phyloP scores from a whole-genome alignment of 306 rosid genomes.

The Acacia acuminata region DNA sequence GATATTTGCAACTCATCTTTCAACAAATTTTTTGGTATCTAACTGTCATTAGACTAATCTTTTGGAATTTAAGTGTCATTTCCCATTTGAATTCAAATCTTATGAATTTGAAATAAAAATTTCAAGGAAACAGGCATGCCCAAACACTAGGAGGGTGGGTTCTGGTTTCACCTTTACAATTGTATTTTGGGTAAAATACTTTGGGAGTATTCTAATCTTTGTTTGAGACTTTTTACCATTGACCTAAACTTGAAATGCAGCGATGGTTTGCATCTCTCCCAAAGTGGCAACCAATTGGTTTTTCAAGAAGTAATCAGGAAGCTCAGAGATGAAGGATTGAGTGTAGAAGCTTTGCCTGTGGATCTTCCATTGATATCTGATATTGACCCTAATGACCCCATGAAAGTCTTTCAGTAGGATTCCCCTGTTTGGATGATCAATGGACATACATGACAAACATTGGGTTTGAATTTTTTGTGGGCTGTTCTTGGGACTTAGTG shows the following conservation, averaged over 20 bases:
- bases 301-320: conserved; percentile 62
- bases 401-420: conserved; percentile 51
- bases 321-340: conserved; percentile 59
- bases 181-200: not conserved
- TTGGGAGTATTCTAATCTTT: not conserved
- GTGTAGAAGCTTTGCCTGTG: conserved; percentile 48
- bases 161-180: not conserved
- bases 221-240: not conserved
- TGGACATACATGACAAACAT: no score
- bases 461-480: no score
- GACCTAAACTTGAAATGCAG: conserved; percentile 47
- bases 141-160: not conserved
- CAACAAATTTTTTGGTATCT: not conserved
- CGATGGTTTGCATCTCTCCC: conserved; percentile 80
- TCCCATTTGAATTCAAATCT: not conserved
- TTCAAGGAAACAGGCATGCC: not conserved
- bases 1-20: not conserved
- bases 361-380: conserved; percentile 69
- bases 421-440: conserved; percentile 4
- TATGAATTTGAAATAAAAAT: not conserved
- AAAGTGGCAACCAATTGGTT: conserved; percentile 62
- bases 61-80: not conserved
- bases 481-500: no score
- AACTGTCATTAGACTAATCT: not conserved
- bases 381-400: conserved; percentile 67